Percentiles rank a stretch among this genome's conserved stretches.
These are phyloP conservation scores for Stephania yunnanensis DNA, from an alignment of 164 flowering plant genomes.

Conservation along the genomic window DNA sequence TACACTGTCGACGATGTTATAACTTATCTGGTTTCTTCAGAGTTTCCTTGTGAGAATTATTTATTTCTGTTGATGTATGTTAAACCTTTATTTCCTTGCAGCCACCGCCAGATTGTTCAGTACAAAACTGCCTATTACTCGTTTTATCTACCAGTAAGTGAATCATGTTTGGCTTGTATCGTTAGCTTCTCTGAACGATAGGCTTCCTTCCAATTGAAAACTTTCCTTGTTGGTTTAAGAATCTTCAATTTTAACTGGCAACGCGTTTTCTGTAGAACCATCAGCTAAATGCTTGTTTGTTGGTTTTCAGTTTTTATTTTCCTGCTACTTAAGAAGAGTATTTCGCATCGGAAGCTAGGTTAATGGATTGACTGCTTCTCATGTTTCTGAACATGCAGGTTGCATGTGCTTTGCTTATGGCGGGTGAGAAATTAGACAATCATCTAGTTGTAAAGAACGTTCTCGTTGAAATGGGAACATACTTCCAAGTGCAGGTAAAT, in stretches of 20 bases:
- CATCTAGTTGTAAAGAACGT: slow-evolving; percentile 67
- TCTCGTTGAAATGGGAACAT: slow-evolving; percentile 89
- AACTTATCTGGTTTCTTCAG: not conserved
- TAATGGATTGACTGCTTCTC: not conserved
- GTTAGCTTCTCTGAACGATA: not conserved
- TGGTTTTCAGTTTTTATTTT: not conserved
- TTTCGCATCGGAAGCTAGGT: not conserved
- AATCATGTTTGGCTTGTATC: not conserved
- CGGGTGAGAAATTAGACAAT: slow-evolving; percentile 75
- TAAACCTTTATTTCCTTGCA: slow-evolving; percentile 32
- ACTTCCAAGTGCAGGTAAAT: slow-evolving; percentile 95
- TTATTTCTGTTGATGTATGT: slow-evolving; percentile 7
- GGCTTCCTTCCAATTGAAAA: not conserved
- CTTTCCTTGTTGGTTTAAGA: not conserved
- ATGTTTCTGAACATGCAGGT: slow-evolving; percentile 36
- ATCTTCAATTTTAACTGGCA: not conserved
- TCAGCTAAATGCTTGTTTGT: not conserved
- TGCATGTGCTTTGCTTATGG: slow-evolving; percentile 92
- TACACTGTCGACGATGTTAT: not conserved
- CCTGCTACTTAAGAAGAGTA: too few relatives aligned
- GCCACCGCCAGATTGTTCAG: slow-evolving; percentile 91
- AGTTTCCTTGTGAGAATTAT: not conserved
- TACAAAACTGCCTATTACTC: slow-evolving; percentile 97
- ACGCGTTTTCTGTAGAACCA: not conserved
- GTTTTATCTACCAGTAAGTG: slow-evolving; percentile 92